Conservation (phyloP, 352 stramenopile species). For the Globisporangium echinulatum region DNA sequence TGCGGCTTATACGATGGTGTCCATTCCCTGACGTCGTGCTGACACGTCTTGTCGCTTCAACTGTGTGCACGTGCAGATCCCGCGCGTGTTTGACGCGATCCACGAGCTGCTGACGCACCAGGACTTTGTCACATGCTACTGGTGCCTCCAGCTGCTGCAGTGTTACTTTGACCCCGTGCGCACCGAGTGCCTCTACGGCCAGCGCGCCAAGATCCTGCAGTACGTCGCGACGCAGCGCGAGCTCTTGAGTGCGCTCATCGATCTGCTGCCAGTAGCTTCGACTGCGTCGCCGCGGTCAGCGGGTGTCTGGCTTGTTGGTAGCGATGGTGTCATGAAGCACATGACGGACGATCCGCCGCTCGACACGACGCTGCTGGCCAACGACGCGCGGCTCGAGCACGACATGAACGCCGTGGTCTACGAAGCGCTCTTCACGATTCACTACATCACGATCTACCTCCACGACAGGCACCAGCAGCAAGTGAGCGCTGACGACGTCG, state of each 20-base stretch:
- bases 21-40: neutral
- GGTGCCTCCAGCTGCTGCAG: conserved; percentile 60
- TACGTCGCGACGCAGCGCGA: conserved; percentile 44
- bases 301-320: conserved; percentile 40
- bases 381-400: conserved; percentile 57
- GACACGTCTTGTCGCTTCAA: neutral
- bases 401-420: conserved; percentile 68
- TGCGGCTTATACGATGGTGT: neutral
- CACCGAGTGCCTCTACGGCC: conserved; percentile 20
- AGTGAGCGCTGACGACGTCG: conserved; percentile 10
- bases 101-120: conserved; percentile 52
- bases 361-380: conserved; percentile 31
- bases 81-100: conserved; percentile 40
- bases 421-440: conserved; percentile 55
- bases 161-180: conserved; percentile 46
- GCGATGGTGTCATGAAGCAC: conserved; percentile 14
- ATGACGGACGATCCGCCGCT: conserved; percentile 13
- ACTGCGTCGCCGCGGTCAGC: conserved; percentile 24
- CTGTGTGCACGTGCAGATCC: conserved; percentile 20
- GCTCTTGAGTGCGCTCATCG: conserved; percentile 41
- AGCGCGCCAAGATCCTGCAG: conserved; percentile 50
- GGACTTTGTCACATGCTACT: conserved; percentile 59
- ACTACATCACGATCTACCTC: conserved; percentile 56
- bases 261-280: conserved; percentile 47
- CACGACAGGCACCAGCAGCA: conserved; percentile 22